Percentiles rank a stretch among this genome's conserved stretches.
Evolutionary conservation across 164 flowering plant species (phyloP).

Genomic region (Macadamia tetraphylla): DNA sequence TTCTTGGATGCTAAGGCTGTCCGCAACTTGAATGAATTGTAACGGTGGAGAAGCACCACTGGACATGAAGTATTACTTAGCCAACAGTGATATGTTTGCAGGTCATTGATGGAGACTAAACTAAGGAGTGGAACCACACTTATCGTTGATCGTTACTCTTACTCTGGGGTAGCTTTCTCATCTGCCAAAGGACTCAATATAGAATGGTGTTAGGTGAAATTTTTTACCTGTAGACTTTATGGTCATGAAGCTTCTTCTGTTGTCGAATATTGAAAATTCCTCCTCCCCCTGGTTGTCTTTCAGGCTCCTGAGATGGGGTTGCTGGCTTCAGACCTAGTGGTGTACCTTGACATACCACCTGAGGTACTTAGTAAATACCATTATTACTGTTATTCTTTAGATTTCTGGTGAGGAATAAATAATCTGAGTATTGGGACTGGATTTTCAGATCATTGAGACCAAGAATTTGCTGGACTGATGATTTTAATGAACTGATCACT

Average conservation of each 20-base stretch:
- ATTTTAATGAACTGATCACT: too few relatives aligned
- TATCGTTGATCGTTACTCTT: constrained; percentile 85
- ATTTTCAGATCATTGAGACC: too few relatives aligned
- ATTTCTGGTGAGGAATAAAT: background rate
- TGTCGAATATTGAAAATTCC: too few relatives aligned
- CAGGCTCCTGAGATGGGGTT: constrained; percentile 73
- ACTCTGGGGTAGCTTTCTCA: constrained; percentile 93
- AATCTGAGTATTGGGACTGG: background rate
- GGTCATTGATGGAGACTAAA: constrained; percentile 77
- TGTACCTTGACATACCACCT: constrained; percentile 65
- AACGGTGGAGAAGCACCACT: background rate
- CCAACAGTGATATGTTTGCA: constrained; percentile 17
- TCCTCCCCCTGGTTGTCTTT: constrained; percentile 1
- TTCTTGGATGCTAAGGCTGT: too few relatives aligned
- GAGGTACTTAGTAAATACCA: constrained; percentile 35
- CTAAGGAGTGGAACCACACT: constrained; percentile 69
- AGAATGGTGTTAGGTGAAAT: constrained; percentile 85
- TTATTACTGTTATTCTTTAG: background rate
- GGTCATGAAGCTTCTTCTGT: too few relatives aligned
- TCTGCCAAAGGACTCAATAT: constrained; percentile 87
- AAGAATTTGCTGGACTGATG: too few relatives aligned
- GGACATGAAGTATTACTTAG: background rate
- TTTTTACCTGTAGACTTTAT: background rate
- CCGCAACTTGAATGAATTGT: background rate
- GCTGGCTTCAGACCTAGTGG: constrained; percentile 69